Evolutionary conservation across 306 rosid genomes (phyloP), one percentile per base, ranked within the genome.

Genomic region (Quercus aquifolioides): DNA sequence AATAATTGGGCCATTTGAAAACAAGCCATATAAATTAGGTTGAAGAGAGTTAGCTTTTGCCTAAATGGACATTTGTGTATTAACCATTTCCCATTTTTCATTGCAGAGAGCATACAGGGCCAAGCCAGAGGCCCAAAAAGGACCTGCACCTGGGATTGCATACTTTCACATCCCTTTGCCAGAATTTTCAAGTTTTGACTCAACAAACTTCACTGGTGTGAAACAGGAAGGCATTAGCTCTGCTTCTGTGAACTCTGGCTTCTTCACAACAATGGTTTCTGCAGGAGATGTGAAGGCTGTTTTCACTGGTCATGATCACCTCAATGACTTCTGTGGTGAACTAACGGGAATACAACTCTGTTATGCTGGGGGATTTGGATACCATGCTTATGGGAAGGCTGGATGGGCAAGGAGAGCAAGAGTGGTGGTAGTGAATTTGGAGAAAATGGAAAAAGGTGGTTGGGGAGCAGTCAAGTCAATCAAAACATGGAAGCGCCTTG

Each of bases 391-490:
- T 75, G 99, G 98, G 75, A 85, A 92, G 83, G 94, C 94, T 35
- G 98, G 98, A 79, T 95, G 99, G 98, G 5, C 94, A 10, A 90
- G 99, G 87, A 91, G 98, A 78, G 91, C 99, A 4, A 87, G 98
- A 83, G 92, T 92, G 71, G 92, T 95, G 76, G 89, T 85, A 12
- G 99, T 91, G 55, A 79, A 79, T 75, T 86, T 95, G 87, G 97
- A 95, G 79, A 91, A 87, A 62, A 86, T 87, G 0, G 69, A 3
- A 2, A 78, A 82, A 3, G 97, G 87, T 3, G 76, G 76, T 38
- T 95, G 98, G 99, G 96, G 94, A 54, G 87, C 80, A 23, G 96
- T 92, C 19, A 90, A 90, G 72, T 91, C 97, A 6, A 91, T 95
- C 86, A 91, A 83, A 76, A 86, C 99, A 14, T 92, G 98, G 97